Evolutionary conservation across 495 filamentous ascomycete species (phyloP).

Genomic region (Platismatia glauca): DNA sequence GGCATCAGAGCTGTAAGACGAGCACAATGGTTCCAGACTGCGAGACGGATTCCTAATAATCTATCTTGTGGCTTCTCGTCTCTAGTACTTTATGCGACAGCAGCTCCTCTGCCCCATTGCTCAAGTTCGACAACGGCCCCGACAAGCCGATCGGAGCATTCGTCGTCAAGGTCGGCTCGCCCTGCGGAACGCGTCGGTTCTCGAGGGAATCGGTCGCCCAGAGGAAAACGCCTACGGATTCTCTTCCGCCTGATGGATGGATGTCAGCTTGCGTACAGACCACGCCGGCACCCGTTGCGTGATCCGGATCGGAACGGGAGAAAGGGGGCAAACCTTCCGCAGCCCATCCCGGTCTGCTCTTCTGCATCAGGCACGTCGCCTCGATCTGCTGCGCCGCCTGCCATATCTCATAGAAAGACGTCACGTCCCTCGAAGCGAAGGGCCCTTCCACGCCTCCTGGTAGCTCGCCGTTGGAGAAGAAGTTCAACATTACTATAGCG

Average conservation of each 20-base stretch:
- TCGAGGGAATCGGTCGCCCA: constrained; percentile 6
- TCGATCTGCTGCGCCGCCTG: neutral
- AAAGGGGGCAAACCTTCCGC: constrained; percentile 1
- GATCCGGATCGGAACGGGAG: neutral
- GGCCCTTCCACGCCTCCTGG: neutral
- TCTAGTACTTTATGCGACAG: neutral
- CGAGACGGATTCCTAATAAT: neutral
- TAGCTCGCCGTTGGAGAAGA: neutral
- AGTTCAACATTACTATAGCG: constrained; percentile 14
- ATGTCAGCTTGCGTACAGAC: neutral
- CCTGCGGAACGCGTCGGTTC: neutral
- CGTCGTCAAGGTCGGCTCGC: neutral
- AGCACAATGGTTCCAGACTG: neutral
- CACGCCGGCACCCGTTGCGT: too few relatives aligned
- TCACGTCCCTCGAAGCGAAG: constrained; percentile 6
- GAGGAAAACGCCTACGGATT: constrained; percentile 2
- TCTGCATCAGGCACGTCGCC: neutral
- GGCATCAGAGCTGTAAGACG: neutral
- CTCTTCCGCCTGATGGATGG: constrained; percentile 4
- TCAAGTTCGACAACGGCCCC: neutral
- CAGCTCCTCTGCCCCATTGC: neutral
- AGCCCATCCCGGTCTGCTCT: constrained; percentile 4
- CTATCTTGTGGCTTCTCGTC: neutral
- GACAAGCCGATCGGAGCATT: neutral
- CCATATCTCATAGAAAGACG: constrained; percentile 7